Base-by-base conservation (phyloP, 2,329 filamentous ascomycete genomes). In the Aspergillus jensenii region DNA sequence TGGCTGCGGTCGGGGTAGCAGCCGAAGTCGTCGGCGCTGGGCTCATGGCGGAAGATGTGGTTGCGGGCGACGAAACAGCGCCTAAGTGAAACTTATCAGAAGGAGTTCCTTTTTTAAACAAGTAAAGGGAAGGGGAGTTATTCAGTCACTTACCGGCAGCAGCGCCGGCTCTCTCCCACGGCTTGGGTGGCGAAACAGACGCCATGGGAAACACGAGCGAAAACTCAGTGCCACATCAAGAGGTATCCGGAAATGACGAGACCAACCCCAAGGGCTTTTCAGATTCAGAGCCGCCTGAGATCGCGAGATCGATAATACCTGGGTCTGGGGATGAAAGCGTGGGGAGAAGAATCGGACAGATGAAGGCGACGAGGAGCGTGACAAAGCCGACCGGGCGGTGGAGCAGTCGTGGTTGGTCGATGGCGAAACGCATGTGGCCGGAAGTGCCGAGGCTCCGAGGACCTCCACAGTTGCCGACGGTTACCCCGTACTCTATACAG, bases 151-250 rank as follows among this genome's bases (percentile, higher is more conserved):
- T 76, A 71, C 84, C 76, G 70, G 80, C 71, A 64, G 79, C 71
- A 66, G 81, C 81, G 76, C 88, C 89, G 65, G 88, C 84, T 75
- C 89, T 86, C 79, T 99, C 95, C 95, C 95, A 99, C 47, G 95
- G 95, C 79, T 99, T 99, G 56, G 95, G 95, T 72, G 95, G 95
- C 76, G 93, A 97, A 64, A 80, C 79, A 65, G 82, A 79, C 69
- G 83, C 82, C 83, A 86, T 86, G 63, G 67, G 62, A 62, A 66
- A 58, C 59, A 59, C 55, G 59, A 53, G 48, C 4, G 56, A 55
- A 48, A 44, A 58, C 55, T 53, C 60, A 66, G 60, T 55, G 59
- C 68, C 58, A 66, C 71, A 74, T 75, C 56, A 63, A 68, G 64
- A 51, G 21, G 48, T 59, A 51, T 50, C 55, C 41, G 59, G 39